Evolutionary conservation across 2,329 filamentous ascomycete species (phyloP).

Genomic region (Sphaerulina vaccinii): DNA sequence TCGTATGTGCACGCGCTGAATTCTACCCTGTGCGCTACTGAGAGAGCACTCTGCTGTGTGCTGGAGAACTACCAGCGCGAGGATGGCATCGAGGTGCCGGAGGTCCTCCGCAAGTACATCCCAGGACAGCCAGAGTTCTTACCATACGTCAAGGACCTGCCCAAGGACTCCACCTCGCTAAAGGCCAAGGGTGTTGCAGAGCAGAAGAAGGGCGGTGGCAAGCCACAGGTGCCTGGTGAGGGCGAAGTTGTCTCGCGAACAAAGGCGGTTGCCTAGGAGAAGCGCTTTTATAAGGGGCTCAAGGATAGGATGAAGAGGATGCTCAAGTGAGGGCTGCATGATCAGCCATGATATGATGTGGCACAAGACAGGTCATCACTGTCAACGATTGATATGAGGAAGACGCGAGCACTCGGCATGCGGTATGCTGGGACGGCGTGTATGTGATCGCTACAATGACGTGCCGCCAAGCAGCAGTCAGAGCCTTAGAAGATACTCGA

Average conservation of each 20-base stretch:
- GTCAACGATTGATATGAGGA: background rate
- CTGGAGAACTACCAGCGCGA: conserved; percentile 96
- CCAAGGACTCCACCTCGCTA: conserved; percentile 68
- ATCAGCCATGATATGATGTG: background rate
- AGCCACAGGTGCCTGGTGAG: conserved; percentile 32
- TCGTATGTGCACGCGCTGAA: conserved; percentile 93
- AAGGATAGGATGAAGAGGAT: background rate
- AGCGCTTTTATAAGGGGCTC: conserved; percentile 16
- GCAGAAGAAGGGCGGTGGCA: conserved; percentile 25
- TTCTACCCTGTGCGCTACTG: conserved; percentile 85
- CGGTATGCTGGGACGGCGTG: no score
- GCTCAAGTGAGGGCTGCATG: background rate
- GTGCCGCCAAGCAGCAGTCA: no score
- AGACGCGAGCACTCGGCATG: no score
- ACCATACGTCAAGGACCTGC: conserved; percentile 80
- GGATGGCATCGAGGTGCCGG: conserved; percentile 77
- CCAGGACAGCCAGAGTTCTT: conserved; percentile 87
- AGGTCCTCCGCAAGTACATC: conserved; percentile 83
- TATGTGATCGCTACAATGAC: no score
- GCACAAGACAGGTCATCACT: background rate
- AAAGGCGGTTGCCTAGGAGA: conserved; percentile 36
- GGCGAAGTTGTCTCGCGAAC: conserved; percentile 37
- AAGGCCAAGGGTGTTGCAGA: conserved; percentile 47
- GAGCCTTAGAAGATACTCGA: no score
- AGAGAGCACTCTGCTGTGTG: conserved; percentile 88